Base-by-base conservation (phyloP, 2,329 filamentous ascomycete genomes). In the Thielaviopsis populi region DNA sequence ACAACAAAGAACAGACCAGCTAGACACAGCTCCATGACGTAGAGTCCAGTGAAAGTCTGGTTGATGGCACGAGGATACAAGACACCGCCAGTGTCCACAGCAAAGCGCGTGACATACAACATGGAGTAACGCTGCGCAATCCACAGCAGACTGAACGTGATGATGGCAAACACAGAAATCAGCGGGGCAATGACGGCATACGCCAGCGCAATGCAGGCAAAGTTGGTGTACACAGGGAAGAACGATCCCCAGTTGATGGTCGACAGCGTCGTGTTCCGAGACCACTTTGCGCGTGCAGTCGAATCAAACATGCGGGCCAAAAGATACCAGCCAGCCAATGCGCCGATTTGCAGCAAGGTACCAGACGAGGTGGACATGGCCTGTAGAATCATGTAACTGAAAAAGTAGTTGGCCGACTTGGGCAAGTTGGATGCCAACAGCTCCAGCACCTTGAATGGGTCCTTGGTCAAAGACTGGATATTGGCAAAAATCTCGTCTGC, bases 361-460 rank as follows among this genome's bases (percentile, higher is more conserved):
- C 88, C 91, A 1, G 92, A 92, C 73, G 91, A 96, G 67, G 89
- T 91, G 67, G 89, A 91, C 69, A 97, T 80, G 0, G 91, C 90
- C 70, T 97, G 94, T 10, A 99, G 84, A 71, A 96, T 87, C 85
- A 99, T 91, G 80, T 99, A 99, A 0, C 90, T 92, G 79, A 96
- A 97, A 78, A 97, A 99, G 74, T 97, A 99, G 72, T 96, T 96
- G 69, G 90, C 88, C 0, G 91, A 87, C 69, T 84, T 88, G 1
- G 94, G 94, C 4, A 99, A 77, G 66, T 91, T 94, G 11, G 78
- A 73, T 0, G 92, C 92, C 33, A 99, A 76, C 0, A 88, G 79
- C 19, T 83, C 73, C 0, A 94, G 83, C 65, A 95, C 82, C 24
- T 42, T 50, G 2, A 43, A 79, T 80, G n/a, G 77, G 75, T 7